Conservation (phyloP, 176 grass and related monocot genomes). For the Miscanthus lutarioriparius region DNA sequence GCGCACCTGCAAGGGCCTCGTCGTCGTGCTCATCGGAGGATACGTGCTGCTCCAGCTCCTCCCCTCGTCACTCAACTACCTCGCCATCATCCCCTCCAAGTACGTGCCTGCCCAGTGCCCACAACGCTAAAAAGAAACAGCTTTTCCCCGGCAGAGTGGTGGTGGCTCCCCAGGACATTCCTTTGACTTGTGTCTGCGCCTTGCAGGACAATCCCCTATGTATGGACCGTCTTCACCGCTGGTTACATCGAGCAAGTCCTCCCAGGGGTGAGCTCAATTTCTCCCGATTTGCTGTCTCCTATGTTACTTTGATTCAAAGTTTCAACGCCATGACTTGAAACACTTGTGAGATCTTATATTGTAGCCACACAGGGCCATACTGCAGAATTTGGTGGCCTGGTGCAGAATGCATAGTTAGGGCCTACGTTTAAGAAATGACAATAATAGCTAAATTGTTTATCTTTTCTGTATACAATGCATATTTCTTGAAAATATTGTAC, state of each 20-base stretch:
- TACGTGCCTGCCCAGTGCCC: constrained; percentile 18
- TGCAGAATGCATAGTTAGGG: not conserved
- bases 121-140: not conserved
- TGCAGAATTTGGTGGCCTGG: not conserved
- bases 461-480: not conserved
- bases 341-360: not conserved
- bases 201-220: constrained; percentile 92
- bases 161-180: not conserved
- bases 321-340: not conserved
- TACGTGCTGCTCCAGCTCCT: constrained; percentile 81
- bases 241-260: constrained; percentile 97
- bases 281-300: not conserved
- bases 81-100: constrained; percentile 87
- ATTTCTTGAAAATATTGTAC: not conserved
- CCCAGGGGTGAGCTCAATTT: constrained; percentile 61
- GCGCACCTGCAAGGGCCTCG: constrained; percentile 86
- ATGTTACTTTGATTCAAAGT: not conserved
- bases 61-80: constrained; percentile 69
- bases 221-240: constrained; percentile 94
- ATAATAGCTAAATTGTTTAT: not conserved
- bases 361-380: not conserved
- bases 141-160: not conserved
- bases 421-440: not conserved
- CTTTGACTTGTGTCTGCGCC: not conserved
- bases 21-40: constrained; percentile 72